Evolutionary conservation across 2,329 filamentous ascomycete species (phyloP).

Genomic region (Fusarium siculi): DNA sequence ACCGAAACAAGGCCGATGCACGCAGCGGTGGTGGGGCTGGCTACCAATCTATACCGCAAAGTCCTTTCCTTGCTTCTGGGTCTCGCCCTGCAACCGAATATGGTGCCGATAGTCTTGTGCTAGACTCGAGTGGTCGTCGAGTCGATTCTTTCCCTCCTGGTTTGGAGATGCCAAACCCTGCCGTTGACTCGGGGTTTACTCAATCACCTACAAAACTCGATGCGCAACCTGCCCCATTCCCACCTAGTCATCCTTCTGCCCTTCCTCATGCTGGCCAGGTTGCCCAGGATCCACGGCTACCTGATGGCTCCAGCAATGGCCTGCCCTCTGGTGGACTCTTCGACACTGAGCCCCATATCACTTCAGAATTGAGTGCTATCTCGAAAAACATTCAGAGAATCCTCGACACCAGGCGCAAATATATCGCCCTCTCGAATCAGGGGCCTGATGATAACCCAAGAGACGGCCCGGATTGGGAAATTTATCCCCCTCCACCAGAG

Average conservation of each 20-base stretch:
- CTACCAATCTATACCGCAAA: constrained; percentile 58
- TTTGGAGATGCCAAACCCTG: constrained; percentile 54
- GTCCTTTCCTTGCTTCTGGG: constrained; percentile 55
- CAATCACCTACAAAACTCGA: constrained; percentile 26
- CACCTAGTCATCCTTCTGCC: constrained; percentile 9
- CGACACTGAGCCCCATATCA: constrained; percentile 81
- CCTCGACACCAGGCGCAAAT: constrained; percentile 88
- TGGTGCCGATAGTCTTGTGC: constrained; percentile 49
- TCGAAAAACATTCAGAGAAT: constrained; percentile 92
- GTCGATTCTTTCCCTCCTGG: constrained; percentile 15
- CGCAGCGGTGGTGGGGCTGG: constrained; percentile 52
- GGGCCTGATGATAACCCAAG: constrained; percentile 86
- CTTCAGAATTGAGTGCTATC: constrained; percentile 84
- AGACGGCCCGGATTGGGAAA: constrained; percentile 82
- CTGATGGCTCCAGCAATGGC: constrained; percentile 35
- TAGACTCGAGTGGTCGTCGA: constrained; percentile 45
- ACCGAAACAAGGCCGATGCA: constrained; percentile 78
- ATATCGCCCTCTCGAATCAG: constrained; percentile 87
- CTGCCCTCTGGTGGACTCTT: constrained; percentile 63
- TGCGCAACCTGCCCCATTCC: constrained; percentile 12
- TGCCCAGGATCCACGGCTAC: constrained; percentile 19
- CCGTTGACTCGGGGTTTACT: constrained; percentile 20
- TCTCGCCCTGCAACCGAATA: constrained; percentile 51
- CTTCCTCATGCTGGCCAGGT: constrained; percentile 12
- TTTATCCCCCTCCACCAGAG: constrained; percentile 92